These are phyloP conservation scores for Neofusicoccum ribis DNA, from an alignment of 2,329 filamentous ascomycete species.

Conservation along the genomic window DNA sequence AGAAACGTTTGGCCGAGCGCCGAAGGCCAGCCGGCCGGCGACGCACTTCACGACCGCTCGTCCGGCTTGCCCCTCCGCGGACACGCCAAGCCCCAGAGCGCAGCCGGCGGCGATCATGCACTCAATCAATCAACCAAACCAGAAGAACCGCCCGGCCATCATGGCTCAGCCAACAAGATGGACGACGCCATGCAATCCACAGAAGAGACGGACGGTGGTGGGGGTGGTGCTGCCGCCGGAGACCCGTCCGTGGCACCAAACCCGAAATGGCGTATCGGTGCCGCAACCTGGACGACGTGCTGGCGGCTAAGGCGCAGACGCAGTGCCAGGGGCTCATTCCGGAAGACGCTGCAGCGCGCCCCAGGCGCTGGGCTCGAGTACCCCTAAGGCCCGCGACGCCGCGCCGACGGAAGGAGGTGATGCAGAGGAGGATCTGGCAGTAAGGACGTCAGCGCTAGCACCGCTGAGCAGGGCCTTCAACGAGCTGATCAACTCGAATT, in stretches of 20 bases:
- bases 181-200: background rate
- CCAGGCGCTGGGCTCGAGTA: background rate
- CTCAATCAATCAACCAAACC: background rate
- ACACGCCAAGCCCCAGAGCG: background rate
- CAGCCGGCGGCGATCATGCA: background rate
- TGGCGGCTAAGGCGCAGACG: background rate
- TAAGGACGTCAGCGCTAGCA: background rate
- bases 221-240: no score
- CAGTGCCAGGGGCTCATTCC: background rate
- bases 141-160: background rate
- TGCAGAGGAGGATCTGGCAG: no score
- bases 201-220: background rate
- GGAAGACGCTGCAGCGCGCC: background rate
- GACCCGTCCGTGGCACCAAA: no score
- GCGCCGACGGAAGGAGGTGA: background rate
- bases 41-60: background rate
- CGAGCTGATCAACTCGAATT: background rate
- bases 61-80: background rate
- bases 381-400: background rate
- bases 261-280: conserved; percentile 7
- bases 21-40: background rate
- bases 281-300: conserved; percentile 13
- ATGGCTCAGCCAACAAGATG: background rate
- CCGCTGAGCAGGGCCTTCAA: background rate
- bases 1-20: background rate